Percentiles rank a stretch among this genome's conserved stretches.
Evolutionary conservation across 441 rosid species (phyloP).

Genomic region (Jatropha podagrica): DNA sequence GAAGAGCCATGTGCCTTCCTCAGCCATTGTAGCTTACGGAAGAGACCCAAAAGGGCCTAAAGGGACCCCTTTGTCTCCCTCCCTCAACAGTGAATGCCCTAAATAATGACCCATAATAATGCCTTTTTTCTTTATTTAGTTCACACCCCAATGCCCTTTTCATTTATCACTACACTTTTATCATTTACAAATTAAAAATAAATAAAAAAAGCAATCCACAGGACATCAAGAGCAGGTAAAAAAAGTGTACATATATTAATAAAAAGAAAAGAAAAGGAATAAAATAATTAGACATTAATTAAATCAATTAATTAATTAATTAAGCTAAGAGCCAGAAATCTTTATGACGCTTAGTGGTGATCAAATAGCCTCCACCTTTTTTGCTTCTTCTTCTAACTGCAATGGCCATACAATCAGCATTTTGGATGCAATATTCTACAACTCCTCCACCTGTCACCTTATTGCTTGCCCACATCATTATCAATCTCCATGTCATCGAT

Average conservation of each 20-base stretch:
- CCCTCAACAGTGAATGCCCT: constrained; percentile 2
- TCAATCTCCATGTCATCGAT: constrained; percentile 75
- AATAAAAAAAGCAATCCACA: not conserved
- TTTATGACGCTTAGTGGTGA: constrained; percentile 88
- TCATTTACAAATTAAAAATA: constrained; percentile 21
- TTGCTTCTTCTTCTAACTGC: constrained; percentile 81
- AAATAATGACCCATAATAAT: constrained; percentile 10
- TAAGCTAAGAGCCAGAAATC: constrained; percentile 95
- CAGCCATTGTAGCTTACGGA: constrained; percentile 13
- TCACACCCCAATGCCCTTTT: constrained; percentile 14
- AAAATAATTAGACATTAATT: not conserved
- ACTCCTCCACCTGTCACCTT: constrained; percentile 32
- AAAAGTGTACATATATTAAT: not conserved
- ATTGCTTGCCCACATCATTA: constrained; percentile 72
- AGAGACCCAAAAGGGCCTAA: constrained; percentile 17
- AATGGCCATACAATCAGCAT: constrained; percentile 81
- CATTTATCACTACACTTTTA: constrained; percentile 5
- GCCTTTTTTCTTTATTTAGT: constrained; percentile 4
- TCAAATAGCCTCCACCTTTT: constrained; percentile 81
- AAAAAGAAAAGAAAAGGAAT: too few species aligned
- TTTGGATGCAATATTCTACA: constrained; percentile 83
- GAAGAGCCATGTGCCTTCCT: constrained; percentile 8
- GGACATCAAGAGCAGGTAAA: not conserved
- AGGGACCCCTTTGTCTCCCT: constrained; percentile 24
- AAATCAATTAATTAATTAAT: not conserved